phyloP scores from a whole-genome alignment of 306 rosid genomes.

The Quercus ilex region DNA sequence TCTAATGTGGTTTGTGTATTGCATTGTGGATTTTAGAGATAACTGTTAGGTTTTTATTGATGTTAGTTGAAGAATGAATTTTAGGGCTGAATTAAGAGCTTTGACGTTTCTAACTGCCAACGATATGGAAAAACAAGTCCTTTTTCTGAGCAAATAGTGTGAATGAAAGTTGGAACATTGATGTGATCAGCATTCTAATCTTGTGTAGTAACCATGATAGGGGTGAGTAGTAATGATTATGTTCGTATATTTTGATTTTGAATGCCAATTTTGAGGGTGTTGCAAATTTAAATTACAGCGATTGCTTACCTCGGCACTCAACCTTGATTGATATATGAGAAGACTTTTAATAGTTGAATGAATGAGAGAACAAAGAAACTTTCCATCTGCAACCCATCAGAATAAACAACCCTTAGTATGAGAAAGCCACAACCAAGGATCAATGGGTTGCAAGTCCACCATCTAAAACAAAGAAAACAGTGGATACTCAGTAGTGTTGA shows the following conservation, averaged over 20 bases:
- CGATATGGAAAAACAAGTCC: background rate
- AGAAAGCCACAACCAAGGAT: background rate
- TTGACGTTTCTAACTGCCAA: background rate
- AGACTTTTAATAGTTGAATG: background rate
- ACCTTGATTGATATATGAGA: background rate
- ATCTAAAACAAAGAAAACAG: background rate
- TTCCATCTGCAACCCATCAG: background rate
- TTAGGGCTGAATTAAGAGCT: background rate
- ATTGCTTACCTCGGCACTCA: background rate
- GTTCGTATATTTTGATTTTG: background rate
- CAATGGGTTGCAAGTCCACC: background rate
- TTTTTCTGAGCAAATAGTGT: background rate
- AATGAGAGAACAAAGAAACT: background rate
- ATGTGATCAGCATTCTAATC: background rate
- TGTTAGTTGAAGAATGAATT: slow-evolving; percentile 16
- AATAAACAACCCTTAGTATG: background rate
- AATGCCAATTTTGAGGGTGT: background rate
- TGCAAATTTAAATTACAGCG: background rate
- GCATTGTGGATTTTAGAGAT: background rate
- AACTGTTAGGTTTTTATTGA: background rate
- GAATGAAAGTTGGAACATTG: background rate
- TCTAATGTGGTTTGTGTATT: background rate
- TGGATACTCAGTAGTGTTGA: too few relatives aligned
- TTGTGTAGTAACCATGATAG: background rate
- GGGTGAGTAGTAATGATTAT: background rate